These are phyloP conservation scores for Grosmannia clavigera DNA, from an alignment of 2,329 filamentous ascomycete species.

Conservation along the genomic window DNA sequence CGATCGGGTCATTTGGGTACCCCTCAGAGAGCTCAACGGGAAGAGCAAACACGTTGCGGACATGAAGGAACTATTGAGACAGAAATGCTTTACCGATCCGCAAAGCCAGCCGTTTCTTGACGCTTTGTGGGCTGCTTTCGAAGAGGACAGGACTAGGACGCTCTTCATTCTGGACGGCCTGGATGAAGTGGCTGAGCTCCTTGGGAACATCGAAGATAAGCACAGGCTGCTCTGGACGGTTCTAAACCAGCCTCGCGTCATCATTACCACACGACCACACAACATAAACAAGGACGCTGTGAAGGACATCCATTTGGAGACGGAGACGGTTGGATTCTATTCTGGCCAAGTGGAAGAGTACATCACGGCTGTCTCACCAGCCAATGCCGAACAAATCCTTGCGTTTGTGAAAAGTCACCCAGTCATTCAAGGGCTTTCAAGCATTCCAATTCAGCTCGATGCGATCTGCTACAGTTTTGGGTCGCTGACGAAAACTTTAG, in stretches of 20 bases:
- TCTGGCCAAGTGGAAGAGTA: slow-evolving; percentile 23
- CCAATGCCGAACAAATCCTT: slow-evolving; percentile 14
- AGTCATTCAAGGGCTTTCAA: slow-evolving; percentile 23
- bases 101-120: not conserved
- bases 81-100: not conserved
- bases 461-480: slow-evolving; percentile 24
- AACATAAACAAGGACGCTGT: not conserved
- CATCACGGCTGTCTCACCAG: slow-evolving; percentile 13
- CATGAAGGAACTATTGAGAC: not conserved
- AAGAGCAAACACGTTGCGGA: slow-evolving; percentile 1
- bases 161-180: slow-evolving; percentile 30
- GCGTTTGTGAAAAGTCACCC: slow-evolving; percentile 15
- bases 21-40: slow-evolving; percentile 21
- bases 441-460: slow-evolving; percentile 31
- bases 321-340: slow-evolving; percentile 29
- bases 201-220: slow-evolving; percentile 7
- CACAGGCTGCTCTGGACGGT: slow-evolving; percentile 17
- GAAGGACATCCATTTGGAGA: slow-evolving; percentile 17
- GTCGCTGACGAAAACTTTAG: slow-evolving; percentile 9
- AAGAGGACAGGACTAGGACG: slow-evolving; percentile 8
- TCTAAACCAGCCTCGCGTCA: slow-evolving; percentile 21
- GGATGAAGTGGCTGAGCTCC: slow-evolving; percentile 24
- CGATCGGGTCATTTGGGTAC: slow-evolving; percentile 26
- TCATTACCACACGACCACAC: slow-evolving; percentile 25
- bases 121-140: not conserved